Conservation (phyloP, 345 rosid genomes). For the Leavenworthia alabamica region DNA sequence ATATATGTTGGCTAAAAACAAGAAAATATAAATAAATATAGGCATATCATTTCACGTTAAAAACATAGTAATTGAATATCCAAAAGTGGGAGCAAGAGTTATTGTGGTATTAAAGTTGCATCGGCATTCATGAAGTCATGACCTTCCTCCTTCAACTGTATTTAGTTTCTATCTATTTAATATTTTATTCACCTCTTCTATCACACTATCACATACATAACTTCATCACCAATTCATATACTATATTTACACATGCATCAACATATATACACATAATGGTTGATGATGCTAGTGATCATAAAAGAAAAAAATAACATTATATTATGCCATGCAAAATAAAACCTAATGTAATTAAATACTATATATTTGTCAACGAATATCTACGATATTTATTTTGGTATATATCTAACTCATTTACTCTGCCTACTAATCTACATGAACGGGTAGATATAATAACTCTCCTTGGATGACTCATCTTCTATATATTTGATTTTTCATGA, state of each 20-base stretch:
- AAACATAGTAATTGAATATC: neutral
- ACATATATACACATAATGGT: neutral
- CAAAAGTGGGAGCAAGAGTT: conserved; percentile 28
- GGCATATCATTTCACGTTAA: neutral
- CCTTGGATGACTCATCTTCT: conserved; percentile 2
- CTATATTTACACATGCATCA: conserved; percentile 1
- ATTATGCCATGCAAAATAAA: conserved; percentile 4
- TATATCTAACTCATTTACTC: conserved; percentile 32
- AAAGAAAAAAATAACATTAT: neutral
- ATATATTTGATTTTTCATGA: neutral
- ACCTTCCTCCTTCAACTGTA: conserved; percentile 37
- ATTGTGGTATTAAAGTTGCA: conserved; percentile 30
- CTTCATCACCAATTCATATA: conserved; percentile 2
- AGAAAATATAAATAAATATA: neutral
- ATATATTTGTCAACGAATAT: neutral
- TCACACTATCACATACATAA: conserved; percentile 9
- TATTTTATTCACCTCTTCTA: conserved; percentile 4
- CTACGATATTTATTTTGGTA: conserved; percentile 18
- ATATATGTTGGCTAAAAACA: neutral
- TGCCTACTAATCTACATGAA: conserved; percentile 26
- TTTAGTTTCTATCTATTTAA: conserved; percentile 24
- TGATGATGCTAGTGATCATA: conserved; percentile 1
- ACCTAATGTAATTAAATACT: neutral
- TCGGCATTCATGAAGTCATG: conserved; percentile 34
- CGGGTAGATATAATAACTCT: conserved; percentile 28